These are phyloP conservation scores for Penicillium verrucosum DNA, from an alignment of 2,329 filamentous ascomycete genomes.

Conservation along the genomic window DNA sequence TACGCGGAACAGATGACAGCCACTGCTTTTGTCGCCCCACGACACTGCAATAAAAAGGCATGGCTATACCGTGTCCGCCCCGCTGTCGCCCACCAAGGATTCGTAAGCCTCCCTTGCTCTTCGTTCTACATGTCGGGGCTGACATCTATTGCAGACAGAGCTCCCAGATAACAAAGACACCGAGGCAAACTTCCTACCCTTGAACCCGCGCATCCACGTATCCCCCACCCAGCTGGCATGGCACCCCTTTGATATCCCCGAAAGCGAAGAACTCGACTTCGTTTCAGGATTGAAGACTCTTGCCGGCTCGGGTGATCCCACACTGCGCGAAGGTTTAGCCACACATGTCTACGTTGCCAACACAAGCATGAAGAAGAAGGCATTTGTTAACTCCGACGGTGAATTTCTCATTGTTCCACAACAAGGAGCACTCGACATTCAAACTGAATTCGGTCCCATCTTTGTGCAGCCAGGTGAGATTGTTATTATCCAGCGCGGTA, in stretches of 20 bases:
- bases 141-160: conserved; percentile 38
- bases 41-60: conserved; percentile 56
- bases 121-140: background rate
- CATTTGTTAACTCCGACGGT: conserved; percentile 62
- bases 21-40: conserved; percentile 57
- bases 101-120: conserved; percentile 30
- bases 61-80: conserved; percentile 59
- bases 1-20: conserved; percentile 52
- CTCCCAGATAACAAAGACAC: conserved; percentile 42
- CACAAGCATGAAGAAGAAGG: conserved; percentile 55
- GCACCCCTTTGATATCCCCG: conserved; percentile 55
- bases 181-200: conserved; percentile 33
- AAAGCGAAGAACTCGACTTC: conserved; percentile 52
- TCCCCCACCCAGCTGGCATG: conserved; percentile 56
- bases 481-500: conserved; percentile 63
- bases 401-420: conserved; percentile 65
- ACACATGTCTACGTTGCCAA: conserved; percentile 57
- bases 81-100: conserved; percentile 55
- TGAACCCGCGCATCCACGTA: conserved; percentile 55
- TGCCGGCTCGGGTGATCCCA: conserved; percentile 56
- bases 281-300: conserved; percentile 54
- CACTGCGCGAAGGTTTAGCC: conserved; percentile 55
- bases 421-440: conserved; percentile 62
- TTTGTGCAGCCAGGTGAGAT: conserved; percentile 67
- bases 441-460: conserved; percentile 64